Conservation (phyloP, 2,329 filamentous ascomycete genomes). For the Exophiala alcalophila region DNA sequence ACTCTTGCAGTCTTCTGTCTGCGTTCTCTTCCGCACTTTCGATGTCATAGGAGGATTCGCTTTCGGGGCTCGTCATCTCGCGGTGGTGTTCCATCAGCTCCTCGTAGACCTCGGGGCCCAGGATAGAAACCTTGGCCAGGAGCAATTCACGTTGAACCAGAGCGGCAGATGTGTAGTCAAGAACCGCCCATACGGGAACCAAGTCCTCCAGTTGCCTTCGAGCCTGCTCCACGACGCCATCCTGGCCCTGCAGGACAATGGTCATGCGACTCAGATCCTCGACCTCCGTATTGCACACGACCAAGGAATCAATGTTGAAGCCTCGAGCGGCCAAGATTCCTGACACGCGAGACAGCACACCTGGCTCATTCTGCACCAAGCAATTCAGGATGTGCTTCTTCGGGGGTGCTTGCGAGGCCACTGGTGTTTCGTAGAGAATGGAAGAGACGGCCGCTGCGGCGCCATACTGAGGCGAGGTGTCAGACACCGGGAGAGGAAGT, state of each 20-base stretch:
- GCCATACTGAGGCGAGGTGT: conserved; percentile 74
- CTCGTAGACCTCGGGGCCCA: conserved; percentile 97
- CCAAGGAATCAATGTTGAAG: conserved; percentile 98
- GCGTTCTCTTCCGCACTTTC: conserved; percentile 38
- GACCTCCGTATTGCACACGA: conserved; percentile 97
- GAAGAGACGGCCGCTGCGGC: conserved; percentile 94
- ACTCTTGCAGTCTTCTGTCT: conserved; percentile 34
- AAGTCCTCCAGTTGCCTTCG: conserved; percentile 92
- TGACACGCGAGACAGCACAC: conserved; percentile 92
- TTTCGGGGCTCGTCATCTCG: conserved; percentile 67
- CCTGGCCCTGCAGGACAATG: conserved; percentile 92
- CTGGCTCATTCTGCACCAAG: conserved; percentile 97
- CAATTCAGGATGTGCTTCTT: conserved; percentile 98
- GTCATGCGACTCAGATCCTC: conserved; percentile 98
- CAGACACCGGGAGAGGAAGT: conserved; percentile 74
- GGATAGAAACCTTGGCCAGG: conserved; percentile 92
- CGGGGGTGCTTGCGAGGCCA: conserved; percentile 75
- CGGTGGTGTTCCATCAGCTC: conserved; percentile 93
- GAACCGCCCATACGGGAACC: conserved; percentile 95
- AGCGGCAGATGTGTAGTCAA: conserved; percentile 90
- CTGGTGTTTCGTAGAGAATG: conserved; percentile 97
- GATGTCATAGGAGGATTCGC: conserved; percentile 31
- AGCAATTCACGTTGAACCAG: conserved; percentile 94
- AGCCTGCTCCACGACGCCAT: conserved; percentile 96
- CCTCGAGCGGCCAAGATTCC: conserved; percentile 93